Base-by-base conservation (phyloP, 331 rosid species). In the Saraca asoca region DNA sequence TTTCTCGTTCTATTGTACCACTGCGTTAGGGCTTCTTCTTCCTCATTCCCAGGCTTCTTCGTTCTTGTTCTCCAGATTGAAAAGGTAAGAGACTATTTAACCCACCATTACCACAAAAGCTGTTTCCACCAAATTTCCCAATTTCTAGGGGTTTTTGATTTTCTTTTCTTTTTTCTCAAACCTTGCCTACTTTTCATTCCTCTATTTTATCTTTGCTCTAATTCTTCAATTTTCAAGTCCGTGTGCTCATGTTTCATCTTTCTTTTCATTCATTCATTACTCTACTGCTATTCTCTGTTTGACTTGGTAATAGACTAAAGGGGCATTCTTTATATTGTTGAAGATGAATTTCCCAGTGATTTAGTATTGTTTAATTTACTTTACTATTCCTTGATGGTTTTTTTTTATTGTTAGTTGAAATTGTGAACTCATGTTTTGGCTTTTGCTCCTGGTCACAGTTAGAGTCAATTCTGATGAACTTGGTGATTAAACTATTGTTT, bases 91-190 rank as follows among this genome's bases (percentile, higher is more conserved):
- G n/a, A n/a, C 7, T 38, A 14, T 42, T 11, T 44, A 55, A 56
- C 74, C 13, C n/a, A 51, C 51, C 31, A 24, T 24, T 29, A 2
- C 64, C 51, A 56, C 12, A 35, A 70, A 37, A 42, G 33, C 55
- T 9, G 17, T 37, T 64, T 31, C 12, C 13, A 43, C 59, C 4
- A 53, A 19, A 45, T 20, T 5, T n/a, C 79, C 78, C 75, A 75
- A 64, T 39, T 77, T 76, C 48, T 75, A 42, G 89, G 89, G 89
- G 75, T 69, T 79, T 80, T 80, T 54, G 51, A 51, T 51, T 34
- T 12, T 46, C 14, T 20, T 46, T 64, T 11, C n/a, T 15, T 6
- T 37, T 29, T 46, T 68, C 24, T 1, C 71, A 76, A 73, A 59
- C 85, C 85, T 74, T 65, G 54, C 0, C 51, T n/a, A 5, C 31